A percentile compares a stretch with the other conserved stretches of the same genome.
phyloP scores from a whole-genome alignment of 2,329 filamentous ascomycete species.

The Aaosphaeria pasadenensis region DNA sequence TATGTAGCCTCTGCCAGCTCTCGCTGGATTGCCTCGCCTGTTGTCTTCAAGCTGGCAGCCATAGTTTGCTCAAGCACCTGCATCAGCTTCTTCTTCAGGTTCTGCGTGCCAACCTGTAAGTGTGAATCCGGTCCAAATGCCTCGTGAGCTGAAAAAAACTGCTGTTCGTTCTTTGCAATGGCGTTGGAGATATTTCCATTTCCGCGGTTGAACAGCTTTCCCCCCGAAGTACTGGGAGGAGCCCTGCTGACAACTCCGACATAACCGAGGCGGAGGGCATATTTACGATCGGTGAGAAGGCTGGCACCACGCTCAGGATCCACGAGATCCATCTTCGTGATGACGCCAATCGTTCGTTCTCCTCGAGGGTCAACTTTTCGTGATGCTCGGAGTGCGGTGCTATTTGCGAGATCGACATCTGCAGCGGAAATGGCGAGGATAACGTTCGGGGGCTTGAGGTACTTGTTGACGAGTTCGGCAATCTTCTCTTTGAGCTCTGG shows the following conservation, averaged over 20 bases:
- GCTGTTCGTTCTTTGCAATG: slow-evolving; percentile 83
- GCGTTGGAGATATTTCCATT: slow-evolving; percentile 74
- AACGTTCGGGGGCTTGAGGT: slow-evolving; percentile 93
- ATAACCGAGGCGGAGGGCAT: slow-evolving; percentile 91
- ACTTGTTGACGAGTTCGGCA: slow-evolving; percentile 93
- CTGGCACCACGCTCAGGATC: slow-evolving; percentile 74
- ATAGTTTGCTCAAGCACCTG: slow-evolving; percentile 94
- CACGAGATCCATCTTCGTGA: slow-evolving; percentile 98
- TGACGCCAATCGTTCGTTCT: slow-evolving; percentile 95
- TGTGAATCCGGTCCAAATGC: slow-evolving; percentile 74
- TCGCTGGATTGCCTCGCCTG: slow-evolving; percentile 87
- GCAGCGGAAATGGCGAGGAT: slow-evolving; percentile 97
- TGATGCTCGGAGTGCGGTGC: slow-evolving; percentile 84
- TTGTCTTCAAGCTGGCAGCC: slow-evolving; percentile 85
- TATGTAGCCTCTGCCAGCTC: slow-evolving; percentile 96
- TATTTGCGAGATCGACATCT: slow-evolving; percentile 96
- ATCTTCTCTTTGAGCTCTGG: slow-evolving; percentile 93
- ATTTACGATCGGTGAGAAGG: slow-evolving; percentile 85
- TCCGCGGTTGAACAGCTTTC: slow-evolving; percentile 78
- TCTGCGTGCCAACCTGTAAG: slow-evolving; percentile 77
- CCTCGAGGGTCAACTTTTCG: slow-evolving; percentile 89
- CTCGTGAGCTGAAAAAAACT: slow-evolving; percentile 82
- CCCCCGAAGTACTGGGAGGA: slow-evolving; percentile 58
- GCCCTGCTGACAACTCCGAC: slow-evolving; percentile 90
- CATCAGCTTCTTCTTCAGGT: slow-evolving; percentile 93